Evolutionary conservation across 2,329 filamentous ascomycete species (phyloP).

Genomic region (Grosmannia penicillata): DNA sequence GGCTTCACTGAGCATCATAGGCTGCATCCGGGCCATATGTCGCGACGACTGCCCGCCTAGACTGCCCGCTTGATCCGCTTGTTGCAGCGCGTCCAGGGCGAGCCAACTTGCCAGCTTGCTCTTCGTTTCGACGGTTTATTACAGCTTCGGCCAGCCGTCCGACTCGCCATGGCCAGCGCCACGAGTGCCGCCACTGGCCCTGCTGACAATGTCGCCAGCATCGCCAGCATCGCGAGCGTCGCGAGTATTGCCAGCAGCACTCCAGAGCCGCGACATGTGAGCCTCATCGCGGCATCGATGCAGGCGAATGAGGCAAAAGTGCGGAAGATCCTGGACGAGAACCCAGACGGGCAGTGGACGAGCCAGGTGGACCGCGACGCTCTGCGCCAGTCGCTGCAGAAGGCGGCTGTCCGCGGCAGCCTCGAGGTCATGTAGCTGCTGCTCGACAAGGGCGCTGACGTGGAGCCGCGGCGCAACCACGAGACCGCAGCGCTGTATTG

Average conservation of each 20-base stretch:
- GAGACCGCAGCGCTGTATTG: conserved; percentile 22
- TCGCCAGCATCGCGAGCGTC: too few species aligned
- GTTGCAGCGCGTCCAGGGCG: too few species aligned
- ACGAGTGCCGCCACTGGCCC: too few species aligned
- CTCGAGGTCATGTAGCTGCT: conserved; percentile 21
- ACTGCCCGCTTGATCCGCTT: too few species aligned
- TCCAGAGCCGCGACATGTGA: conserved; percentile 21
- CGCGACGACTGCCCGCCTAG: too few species aligned
- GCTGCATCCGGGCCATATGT: too few species aligned
- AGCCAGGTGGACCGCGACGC: conserved; percentile 19
- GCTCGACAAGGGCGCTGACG: conserved; percentile 22
- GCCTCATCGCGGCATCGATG: conserved; percentile 20
- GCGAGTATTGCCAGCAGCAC: conserved; percentile 22
- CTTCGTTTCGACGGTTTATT: too few species aligned
- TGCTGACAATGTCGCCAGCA: too few species aligned
- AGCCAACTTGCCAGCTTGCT: too few species aligned
- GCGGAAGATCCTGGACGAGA: conserved; percentile 20
- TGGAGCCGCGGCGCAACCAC: conserved; percentile 18
- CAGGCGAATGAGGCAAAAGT: conserved; percentile 22
- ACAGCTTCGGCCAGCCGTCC: too few species aligned
- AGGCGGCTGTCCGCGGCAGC: conserved; percentile 20
- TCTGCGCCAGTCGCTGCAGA: conserved; percentile 22
- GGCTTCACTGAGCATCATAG: too few species aligned
- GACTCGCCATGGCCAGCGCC: too few species aligned
- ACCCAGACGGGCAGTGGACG: conserved; percentile 19